Conservation (phyloP, 305 asterid species). For the Fraxinus angustifolia region DNA sequence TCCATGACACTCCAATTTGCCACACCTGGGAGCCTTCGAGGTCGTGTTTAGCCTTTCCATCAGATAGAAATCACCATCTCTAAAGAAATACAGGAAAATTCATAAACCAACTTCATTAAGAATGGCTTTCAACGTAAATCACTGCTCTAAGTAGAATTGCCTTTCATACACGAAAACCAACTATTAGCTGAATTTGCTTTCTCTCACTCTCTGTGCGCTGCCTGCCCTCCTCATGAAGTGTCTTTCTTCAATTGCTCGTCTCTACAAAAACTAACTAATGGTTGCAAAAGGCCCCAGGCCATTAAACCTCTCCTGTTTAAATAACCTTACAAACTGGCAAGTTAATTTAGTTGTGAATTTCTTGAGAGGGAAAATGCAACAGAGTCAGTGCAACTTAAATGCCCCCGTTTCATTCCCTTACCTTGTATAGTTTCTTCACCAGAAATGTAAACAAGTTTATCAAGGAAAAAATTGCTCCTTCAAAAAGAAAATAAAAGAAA, state of each 20-base stretch:
- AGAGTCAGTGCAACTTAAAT: conserved; percentile 6
- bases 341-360: conserved; percentile 2
- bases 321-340: not conserved
- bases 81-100: conserved; percentile 14
- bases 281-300: not conserved
- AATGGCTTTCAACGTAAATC: not conserved
- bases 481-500: not conserved
- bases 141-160: not conserved
- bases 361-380: not conserved
- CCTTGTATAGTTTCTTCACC: conserved; percentile 11
- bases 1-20: not conserved
- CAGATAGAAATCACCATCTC: not conserved
- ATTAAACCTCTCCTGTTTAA: not conserved
- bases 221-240: not conserved
- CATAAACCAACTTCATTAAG: not conserved
- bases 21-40: not conserved
- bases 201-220: not conserved
- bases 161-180: not conserved
- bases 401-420: not conserved
- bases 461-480: conserved; percentile 5
- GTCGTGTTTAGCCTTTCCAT: not conserved
- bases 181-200: not conserved
- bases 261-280: not conserved
- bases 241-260: not conserved
- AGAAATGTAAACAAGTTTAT: not conserved